Percentiles rank a stretch among this genome's conserved stretches.
Conservation (phyloP, 2,329 filamentous ascomycete genomes). For the Claviceps humidiphila region DNA sequence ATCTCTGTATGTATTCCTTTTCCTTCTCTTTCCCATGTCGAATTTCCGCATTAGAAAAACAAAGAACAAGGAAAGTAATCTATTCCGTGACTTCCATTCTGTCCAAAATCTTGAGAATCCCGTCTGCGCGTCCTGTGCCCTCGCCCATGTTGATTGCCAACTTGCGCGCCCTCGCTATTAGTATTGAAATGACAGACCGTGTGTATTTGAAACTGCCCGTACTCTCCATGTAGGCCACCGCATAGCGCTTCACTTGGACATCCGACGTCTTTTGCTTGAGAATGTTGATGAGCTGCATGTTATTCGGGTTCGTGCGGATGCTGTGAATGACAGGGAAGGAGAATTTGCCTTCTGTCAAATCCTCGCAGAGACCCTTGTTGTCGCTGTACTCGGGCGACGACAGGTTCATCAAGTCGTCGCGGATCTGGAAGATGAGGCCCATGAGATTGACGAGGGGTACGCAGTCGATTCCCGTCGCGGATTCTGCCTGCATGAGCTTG, state of each 20-base stretch:
- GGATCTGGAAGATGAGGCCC: constrained; percentile 79
- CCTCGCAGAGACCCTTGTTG: constrained; percentile 91
- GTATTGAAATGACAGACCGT: constrained; percentile 47
- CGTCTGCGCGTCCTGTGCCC: constrained; percentile 39
- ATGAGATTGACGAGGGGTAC: constrained; percentile 74
- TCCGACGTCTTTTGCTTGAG: constrained; percentile 80
- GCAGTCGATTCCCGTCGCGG: constrained; percentile 46
- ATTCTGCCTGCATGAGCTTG: constrained; percentile 77
- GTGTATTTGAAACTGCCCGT: constrained; percentile 87
- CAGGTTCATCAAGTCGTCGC: constrained; percentile 90
- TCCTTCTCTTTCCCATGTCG: not conserved
- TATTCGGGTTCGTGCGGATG: constrained; percentile 62
- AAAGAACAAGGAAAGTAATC: not conserved
- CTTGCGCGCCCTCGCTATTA: constrained; percentile 49
- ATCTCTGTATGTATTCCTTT: not conserved
- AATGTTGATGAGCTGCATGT: constrained; percentile 79
- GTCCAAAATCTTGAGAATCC: constrained; percentile 54
- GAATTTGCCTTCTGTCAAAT: constrained; percentile 94
- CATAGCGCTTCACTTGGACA: constrained; percentile 81
- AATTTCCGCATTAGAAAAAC: not conserved
- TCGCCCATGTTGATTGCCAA: constrained; percentile 53
- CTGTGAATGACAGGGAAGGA: constrained; percentile 91
- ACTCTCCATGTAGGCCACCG: constrained; percentile 78
- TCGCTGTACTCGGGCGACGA: constrained; percentile 59
- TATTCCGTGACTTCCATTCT: constrained; percentile 36